Base-by-base conservation (phyloP, 148 eudicot species). In the Amaranthus cruentus region DNA sequence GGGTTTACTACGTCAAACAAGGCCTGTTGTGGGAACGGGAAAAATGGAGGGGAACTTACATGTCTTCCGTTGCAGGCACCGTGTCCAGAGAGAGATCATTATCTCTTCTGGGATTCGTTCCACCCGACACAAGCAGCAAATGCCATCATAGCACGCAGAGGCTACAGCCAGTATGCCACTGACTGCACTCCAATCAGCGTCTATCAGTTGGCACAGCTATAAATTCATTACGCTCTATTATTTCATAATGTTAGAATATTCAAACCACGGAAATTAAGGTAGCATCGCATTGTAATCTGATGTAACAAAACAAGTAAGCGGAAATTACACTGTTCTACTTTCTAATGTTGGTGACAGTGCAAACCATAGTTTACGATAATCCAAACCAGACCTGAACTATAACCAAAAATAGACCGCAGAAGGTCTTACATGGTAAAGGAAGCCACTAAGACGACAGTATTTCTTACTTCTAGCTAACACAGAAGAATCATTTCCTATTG, bases 21-120 rank as follows among this genome's bases (percentile, higher is more conserved):
- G 53, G 84, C 87, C 8, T 84, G 87, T 63, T 84, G 84, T 62
- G 87, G 87, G 46, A 84, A 81, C 59, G 87, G 87, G 63, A 84
- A 62, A 79, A 76, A 81, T 66, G 87, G 84, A 75, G 87, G 87
- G 51, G 76, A 81, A 66, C 58, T 84, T 28, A 81, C 87, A 42
- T 84, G 87, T 65, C 87, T 84, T 72, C 87, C 87, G 54, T 66
- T 75, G 66, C 87, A 84, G 80, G 70, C 51, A 57, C 87, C 84
- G 55, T 84, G 87, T 76, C 55, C 54, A 50, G 62, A 76, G 58
- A 78, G 87, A 81, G 69, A 84, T 73, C 68, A 78, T 78, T 78
- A 69, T 47, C 53, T 78, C 43, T 84, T 84, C 53, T 84, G 87
- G 87, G 87, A 84, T 81, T 76, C 87, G 15, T 84, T 75, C 82